These are phyloP conservation scores for Sordariomycetes sp. DNA, from an alignment of 2,329 filamentous ascomycete species.

Conservation along the genomic window DNA sequence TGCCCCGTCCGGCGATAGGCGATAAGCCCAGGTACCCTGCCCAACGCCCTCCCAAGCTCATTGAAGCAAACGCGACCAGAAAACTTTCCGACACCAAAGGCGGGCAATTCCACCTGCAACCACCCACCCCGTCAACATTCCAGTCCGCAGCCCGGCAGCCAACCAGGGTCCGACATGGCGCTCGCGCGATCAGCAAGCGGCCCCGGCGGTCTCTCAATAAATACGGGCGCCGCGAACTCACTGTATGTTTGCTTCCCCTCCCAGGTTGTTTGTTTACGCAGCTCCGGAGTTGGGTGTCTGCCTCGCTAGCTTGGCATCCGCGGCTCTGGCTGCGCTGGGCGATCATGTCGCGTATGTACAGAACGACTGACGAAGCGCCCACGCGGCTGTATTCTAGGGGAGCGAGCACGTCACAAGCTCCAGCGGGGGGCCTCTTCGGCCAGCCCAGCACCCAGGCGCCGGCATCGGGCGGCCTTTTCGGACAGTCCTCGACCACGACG, in stretches of 20 bases:
- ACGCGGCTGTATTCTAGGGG: background rate
- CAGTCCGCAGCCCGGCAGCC: background rate
- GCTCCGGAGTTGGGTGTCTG: background rate
- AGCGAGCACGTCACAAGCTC: background rate
- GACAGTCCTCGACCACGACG: constrained; percentile 11
- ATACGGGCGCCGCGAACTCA: constrained; percentile 49
- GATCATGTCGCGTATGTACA: background rate
- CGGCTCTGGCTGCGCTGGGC: background rate
- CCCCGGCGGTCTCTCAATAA: constrained; percentile 47
- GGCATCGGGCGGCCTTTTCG: constrained; percentile 24
- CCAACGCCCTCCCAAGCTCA: background rate
- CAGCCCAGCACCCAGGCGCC: constrained; percentile 16
- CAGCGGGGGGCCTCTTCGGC: background rate
- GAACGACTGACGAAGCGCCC: background rate
- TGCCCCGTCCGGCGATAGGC: background rate
- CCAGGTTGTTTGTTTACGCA: background rate
- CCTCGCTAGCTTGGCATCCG: background rate
- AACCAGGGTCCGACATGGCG: constrained; percentile 24
- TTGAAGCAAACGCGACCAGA: background rate
- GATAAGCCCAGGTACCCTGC: background rate
- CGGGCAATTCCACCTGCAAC: background rate
- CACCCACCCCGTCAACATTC: background rate
- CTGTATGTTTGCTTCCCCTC: background rate
- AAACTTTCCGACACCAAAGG: background rate
- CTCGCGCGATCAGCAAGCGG: constrained; percentile 47